Percentiles rank a stretch among this genome's conserved stretches.
phyloP scores from a whole-genome alignment of 768 basidiomycete genomes.

The Auriculariales sp. region DNA sequence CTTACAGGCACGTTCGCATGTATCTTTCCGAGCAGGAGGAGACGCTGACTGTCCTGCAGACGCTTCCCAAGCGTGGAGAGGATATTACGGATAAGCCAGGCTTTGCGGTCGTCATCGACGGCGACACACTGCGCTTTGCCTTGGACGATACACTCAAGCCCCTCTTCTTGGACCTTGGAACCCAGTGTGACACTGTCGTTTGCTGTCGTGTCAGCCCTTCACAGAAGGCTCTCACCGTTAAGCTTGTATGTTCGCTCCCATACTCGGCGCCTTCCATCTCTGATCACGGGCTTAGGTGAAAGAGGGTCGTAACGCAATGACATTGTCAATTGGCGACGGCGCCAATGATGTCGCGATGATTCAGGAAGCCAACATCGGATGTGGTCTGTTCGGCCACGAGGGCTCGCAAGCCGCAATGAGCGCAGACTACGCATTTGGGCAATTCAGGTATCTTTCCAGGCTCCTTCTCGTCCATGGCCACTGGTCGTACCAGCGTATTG shows the following conservation, averaged over 20 bases:
- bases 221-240: slow-evolving; percentile 95
- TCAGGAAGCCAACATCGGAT: slow-evolving; percentile 96
- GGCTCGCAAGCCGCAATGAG: slow-evolving; percentile 99
- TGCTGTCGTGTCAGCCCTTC: slow-evolving; percentile 97
- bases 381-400: slow-evolving; percentile 85
- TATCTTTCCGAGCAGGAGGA: slow-evolving; percentile 19
- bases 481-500: slow-evolving; percentile 93
- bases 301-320: slow-evolving; percentile 92
- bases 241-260: slow-evolving; percentile 42
- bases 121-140: slow-evolving; percentile 78
- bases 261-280: background rate
- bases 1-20: slow-evolving; percentile 23
- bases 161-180: slow-evolving; percentile 81
- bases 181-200: slow-evolving; percentile 94
- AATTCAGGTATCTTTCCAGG: slow-evolving; percentile 88
- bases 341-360: slow-evolving; percentile 99
- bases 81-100: slow-evolving; percentile 31
- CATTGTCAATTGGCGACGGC: slow-evolving; percentile 89
- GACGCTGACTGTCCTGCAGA: background rate
- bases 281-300: slow-evolving; percentile 47
- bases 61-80: background rate
- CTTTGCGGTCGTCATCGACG: slow-evolving; percentile 94
- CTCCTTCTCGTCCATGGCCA: slow-evolving; percentile 86
- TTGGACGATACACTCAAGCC: slow-evolving; percentile 63
- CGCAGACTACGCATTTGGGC: slow-evolving; percentile 95